A percentile compares a stretch with the other conserved stretches of the same genome.
Conservation (phyloP, 2,329 filamentous ascomycete species). For the Hymenoscyphus occultus region DNA sequence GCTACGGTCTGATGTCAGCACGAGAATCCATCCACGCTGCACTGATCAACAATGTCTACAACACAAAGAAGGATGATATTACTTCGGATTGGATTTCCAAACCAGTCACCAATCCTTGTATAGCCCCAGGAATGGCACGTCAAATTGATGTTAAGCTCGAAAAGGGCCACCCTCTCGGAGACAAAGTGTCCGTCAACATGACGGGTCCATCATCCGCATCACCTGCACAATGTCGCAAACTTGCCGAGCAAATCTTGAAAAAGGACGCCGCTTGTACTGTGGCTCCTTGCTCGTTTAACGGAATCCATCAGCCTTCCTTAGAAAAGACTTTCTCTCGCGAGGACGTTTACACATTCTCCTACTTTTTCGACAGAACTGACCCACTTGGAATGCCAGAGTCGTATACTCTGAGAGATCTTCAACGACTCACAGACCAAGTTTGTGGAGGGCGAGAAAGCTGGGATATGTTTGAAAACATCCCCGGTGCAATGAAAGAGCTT, state of each 20-base stretch:
- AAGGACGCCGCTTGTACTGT: slow-evolving; percentile 82
- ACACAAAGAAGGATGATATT: slow-evolving; percentile 51
- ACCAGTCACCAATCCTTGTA: slow-evolving; percentile 80
- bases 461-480: slow-evolving; percentile 75
- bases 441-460: slow-evolving; percentile 76
- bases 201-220: slow-evolving; percentile 73
- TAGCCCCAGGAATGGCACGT: slow-evolving; percentile 74
- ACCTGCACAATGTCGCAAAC: slow-evolving; percentile 81
- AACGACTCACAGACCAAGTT: slow-evolving; percentile 79
- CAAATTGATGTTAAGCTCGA: slow-evolving; percentile 70
- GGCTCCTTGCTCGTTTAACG: slow-evolving; percentile 96
- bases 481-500: slow-evolving; percentile 77
- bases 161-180: slow-evolving; percentile 62
- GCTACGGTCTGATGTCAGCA: slow-evolving; percentile 94
- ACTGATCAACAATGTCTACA: slow-evolving; percentile 69
- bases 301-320: slow-evolving; percentile 88
- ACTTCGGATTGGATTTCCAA: slow-evolving; percentile 62
- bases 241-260: slow-evolving; percentile 85
- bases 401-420: slow-evolving; percentile 87
- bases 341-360: slow-evolving; percentile 94
- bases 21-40: slow-evolving; percentile 79
- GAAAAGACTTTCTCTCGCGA: slow-evolving; percentile 88
- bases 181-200: slow-evolving; percentile 73
- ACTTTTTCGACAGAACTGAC: slow-evolving; percentile 94
- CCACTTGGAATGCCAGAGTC: slow-evolving; percentile 97